phyloP scores from a whole-genome alignment of 345 rosid genomes.

The Salix udensis region DNA sequence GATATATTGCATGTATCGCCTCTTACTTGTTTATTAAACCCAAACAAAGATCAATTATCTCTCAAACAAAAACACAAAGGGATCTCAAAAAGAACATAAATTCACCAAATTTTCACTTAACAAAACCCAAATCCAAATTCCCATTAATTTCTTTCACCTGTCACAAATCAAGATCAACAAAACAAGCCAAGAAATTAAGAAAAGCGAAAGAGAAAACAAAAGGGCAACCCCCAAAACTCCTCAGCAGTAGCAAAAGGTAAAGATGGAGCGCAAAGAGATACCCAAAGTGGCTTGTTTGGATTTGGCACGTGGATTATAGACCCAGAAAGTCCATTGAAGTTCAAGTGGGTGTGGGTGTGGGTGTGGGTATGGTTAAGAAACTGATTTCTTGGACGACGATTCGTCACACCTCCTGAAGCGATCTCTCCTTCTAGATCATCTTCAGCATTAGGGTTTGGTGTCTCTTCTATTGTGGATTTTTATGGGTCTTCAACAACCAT shows the following conservation, averaged over 20 bases:
- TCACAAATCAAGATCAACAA: background rate
- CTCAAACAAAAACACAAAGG: background rate
- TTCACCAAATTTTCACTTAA: background rate
- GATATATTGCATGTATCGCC: background rate
- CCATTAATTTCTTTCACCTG: background rate
- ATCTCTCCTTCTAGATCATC: conserved; percentile 60
- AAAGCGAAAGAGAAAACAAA: background rate
- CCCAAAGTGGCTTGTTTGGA: conserved; percentile 65
- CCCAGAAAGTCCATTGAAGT: conserved; percentile 94
- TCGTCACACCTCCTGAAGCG: conserved; percentile 28
- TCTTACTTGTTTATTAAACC: background rate
- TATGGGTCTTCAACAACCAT: conserved; percentile 27
- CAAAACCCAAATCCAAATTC: background rate
- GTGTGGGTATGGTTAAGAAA: conserved; percentile 24
- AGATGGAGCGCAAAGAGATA: conserved; percentile 65
- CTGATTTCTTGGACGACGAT: conserved; percentile 26
- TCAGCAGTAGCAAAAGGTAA: conserved; percentile 69
- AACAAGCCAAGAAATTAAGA: background rate
- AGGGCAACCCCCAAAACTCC: conserved; percentile 72
- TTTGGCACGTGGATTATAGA: conserved; percentile 60
- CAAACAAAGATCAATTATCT: background rate
- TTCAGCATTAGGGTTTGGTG: conserved; percentile 30
- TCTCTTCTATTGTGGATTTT: conserved; percentile 22
- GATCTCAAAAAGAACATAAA: background rate
- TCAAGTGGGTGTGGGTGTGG: conserved; percentile 71